Evolutionary conservation across 129 eudicot genomes (phyloP).

Genomic region (Chrysanthemum lavandulifolium): DNA sequence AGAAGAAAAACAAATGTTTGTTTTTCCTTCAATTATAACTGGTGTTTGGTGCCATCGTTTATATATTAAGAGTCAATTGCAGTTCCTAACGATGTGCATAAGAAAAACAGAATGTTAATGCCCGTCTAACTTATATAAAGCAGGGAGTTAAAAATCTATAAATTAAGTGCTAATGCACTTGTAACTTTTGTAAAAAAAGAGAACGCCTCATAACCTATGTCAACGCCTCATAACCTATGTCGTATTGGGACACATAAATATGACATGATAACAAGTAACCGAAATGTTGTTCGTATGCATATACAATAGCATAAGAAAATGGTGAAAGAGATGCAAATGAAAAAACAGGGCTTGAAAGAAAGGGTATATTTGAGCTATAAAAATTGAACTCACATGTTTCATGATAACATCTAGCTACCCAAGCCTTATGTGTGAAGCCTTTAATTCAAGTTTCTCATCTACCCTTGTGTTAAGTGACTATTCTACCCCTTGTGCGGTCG

Average conservation of each 20-base stretch:
- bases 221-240: neutral
- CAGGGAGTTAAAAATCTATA: too few species aligned
- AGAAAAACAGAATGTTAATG: too few species aligned
- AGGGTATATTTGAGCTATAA: neutral
- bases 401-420: neutral
- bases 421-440: neutral
- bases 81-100: too few species aligned
- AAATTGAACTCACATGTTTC: neutral
- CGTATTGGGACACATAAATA: neutral
- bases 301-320: neutral
- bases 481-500: slow-evolving; percentile 4
- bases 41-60: too few species aligned
- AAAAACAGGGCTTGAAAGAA: neutral
- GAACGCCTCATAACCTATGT: neutral
- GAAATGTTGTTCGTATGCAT: too few species aligned
- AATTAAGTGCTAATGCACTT: neutral
- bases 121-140: too few species aligned
- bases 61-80: too few species aligned
- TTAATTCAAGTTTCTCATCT: slow-evolving; percentile 22
- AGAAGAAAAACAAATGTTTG: too few species aligned
- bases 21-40: too few species aligned
- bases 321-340: neutral
- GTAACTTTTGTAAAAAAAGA: neutral
- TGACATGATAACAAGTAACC: neutral
- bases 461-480: slow-evolving; percentile 21